These are phyloP conservation scores for Lentinula guzmanii DNA, from an alignment of 768 basidiomycete species.

Conservation along the genomic window DNA sequence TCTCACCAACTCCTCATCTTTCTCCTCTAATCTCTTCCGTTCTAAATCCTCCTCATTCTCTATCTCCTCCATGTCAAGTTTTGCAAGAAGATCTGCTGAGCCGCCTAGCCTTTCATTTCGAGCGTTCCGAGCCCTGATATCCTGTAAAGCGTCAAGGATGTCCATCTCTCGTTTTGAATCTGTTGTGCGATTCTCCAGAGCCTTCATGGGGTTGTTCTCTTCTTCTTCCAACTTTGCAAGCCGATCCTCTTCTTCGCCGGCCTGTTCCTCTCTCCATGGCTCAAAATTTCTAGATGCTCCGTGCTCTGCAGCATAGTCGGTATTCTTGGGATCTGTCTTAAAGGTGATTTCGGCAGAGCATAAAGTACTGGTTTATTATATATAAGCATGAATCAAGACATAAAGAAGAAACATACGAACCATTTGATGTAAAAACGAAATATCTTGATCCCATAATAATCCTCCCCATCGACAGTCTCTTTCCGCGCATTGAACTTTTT, in stretches of 20 bases:
- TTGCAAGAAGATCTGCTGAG: constrained; percentile 59
- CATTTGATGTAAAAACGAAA: constrained; percentile 93
- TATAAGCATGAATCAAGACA: constrained; percentile 11
- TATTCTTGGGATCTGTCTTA: constrained; percentile 99
- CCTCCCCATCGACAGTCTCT: constrained; percentile 95
- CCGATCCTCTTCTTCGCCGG: constrained; percentile 76
- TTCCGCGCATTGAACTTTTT: constrained; percentile 99
- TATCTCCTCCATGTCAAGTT: constrained; percentile 59
- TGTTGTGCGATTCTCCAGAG: constrained; percentile 84
- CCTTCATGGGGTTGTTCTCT: constrained; percentile 97
- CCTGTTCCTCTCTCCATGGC: constrained; percentile 86
- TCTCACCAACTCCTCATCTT: constrained; percentile 87
- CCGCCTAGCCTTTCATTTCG: constrained; percentile 84
- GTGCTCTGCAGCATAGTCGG: constrained; percentile 90
- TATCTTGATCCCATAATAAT: constrained; percentile 98
- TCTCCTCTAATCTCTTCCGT: constrained; percentile 62
- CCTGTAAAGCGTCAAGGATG: constrained; percentile 91
- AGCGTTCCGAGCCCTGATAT: constrained; percentile 81
- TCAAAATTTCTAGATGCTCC: constrained; percentile 98
- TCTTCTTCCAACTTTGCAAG: constrained; percentile 85
- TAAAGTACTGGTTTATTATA: constrained; percentile 53
- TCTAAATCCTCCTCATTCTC: constrained; percentile 69
- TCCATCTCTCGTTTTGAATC: constrained; percentile 99
- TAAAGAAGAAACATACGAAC: constrained; percentile 32
- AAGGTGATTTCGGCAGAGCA: constrained; percentile 99